Evolutionary conservation across 202 grass and related monocot species (phyloP), one percentile per base, ranked within the genome.

Genomic region (Schoenoplectus tabernaemontani): DNA sequence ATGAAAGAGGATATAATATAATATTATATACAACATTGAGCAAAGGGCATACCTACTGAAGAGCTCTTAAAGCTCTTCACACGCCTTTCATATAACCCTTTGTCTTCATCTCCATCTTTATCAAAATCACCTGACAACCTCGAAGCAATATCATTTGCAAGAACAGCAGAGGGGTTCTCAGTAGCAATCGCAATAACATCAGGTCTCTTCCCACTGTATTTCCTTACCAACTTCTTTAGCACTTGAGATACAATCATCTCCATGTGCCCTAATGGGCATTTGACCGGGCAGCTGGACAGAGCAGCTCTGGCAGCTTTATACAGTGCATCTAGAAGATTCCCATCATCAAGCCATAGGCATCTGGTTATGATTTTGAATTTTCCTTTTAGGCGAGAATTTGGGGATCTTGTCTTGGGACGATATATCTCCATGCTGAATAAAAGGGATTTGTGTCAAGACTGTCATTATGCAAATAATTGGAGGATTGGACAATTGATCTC

Each of bases 311-410:
- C 91, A 89, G 86, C 92, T 84, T 92, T 99, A 53, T 99, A 92
- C 50, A 99, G 90, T 81, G 86, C 91, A 54, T 95, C 91, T 28
- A 98, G 67, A 77, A 98, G 80, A 83, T 93, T 96, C 87, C 96
- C 96, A 63, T 95, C 90, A 86, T 99, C 96, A 79, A 99, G 88
- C 96, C 96, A 99, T 54, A 99, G 83, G 71, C 96, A 99, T 9
- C 96, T 85, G 26, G 92, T 96, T 51, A 89, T 87, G 50, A 99
- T 96, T 84, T 90, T 95, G 84, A 99, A 92, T 87, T 99, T 99
- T 26, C 92, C 96, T 89, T 93, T 95, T 84, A 99, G 81, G 48
- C 83, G 85, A 39, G 88, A 82, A 54, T 90, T 76, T 67, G 79
- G 64, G 84, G 89, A 90, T 87, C 54, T 89, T 88, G 83, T 87